A percentile compares a stretch with the other conserved stretches of the same genome.
Evolutionary conservation across 2,329 filamentous ascomycete genomes (phyloP).

Genomic region (Phyllosticta citribraziliensis): DNA sequence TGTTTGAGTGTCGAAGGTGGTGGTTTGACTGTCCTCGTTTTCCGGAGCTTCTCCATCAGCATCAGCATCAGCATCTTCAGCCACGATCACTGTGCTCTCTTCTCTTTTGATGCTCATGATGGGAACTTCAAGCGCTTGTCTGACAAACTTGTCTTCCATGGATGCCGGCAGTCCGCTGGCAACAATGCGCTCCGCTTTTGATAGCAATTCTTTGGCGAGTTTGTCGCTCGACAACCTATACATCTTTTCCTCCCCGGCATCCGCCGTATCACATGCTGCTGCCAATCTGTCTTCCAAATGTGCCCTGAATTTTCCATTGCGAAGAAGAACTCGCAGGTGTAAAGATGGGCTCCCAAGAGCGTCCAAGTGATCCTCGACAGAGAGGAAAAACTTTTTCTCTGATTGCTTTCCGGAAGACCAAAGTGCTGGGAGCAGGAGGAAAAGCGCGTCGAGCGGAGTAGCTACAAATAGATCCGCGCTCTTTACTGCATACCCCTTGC

Average conservation of each 20-base stretch:
- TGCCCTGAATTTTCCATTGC: constrained; percentile 28
- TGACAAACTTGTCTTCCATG: constrained; percentile 79
- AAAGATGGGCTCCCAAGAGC: constrained; percentile 44
- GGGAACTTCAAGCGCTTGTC: constrained; percentile 64
- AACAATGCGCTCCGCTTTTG: constrained; percentile 64
- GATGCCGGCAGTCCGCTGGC: constrained; percentile 58
- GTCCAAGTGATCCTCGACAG: constrained; percentile 64
- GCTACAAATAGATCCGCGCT: constrained; percentile 71
- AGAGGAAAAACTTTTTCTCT: constrained; percentile 55
- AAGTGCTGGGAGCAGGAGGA: constrained; percentile 69
- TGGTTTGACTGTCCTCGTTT: constrained; percentile 13
- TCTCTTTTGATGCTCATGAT: constrained; percentile 58
- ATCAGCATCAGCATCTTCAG: constrained; percentile 2
- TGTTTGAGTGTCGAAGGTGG: constrained; percentile 25
- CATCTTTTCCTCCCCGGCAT: constrained; percentile 76
- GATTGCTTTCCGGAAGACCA: constrained; percentile 37
- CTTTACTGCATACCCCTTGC: constrained; percentile 49
- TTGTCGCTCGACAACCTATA: constrained; percentile 69
- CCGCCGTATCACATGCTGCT: constrained; percentile 68
- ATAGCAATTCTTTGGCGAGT: constrained; percentile 53
- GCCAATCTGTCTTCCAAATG: constrained; percentile 57
- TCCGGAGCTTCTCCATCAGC: constrained; percentile 15
- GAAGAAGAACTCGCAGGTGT: constrained; percentile 51
- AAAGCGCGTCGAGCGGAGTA: constrained; percentile 74
- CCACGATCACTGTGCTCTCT: constrained; percentile 31